Base-by-base conservation (phyloP, 2,329 filamentous ascomycete genomes). In the Ophiocordyceps camponoti-saundersi region DNA sequence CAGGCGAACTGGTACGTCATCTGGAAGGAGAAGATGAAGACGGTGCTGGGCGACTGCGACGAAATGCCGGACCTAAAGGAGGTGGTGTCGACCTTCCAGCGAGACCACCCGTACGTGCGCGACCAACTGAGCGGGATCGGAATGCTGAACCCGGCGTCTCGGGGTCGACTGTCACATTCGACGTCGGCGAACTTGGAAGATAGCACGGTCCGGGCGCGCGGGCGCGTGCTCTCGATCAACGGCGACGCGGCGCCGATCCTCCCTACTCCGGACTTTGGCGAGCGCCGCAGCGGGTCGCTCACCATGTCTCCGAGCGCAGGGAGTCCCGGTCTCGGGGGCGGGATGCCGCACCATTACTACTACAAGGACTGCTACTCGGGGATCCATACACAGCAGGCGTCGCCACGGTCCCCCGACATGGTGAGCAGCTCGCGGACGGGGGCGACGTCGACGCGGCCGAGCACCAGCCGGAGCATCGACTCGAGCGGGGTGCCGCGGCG, bases 1-100 rank as follows among this genome's bases (percentile, higher is more conserved):
- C 89, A 95, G 62, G 74, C 78, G 18, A 73, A 77, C 44, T 98
- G 90, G 90, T 89, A 82, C 59, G 72, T 73, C 48, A 79, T 86
- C 39, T 89, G 88, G 79, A 82, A 84, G 55, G 82, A 85, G 54
- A 95, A 93, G 67, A 75, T 95, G 51, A 79, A 77, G 53, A 73
- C 76, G 10, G 77, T 92, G 2, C 71, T 95, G 6, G 79, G 80
- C 32, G 77, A 83, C 46, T 70, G 71, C 44, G 53, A 57, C 20
- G 69, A 82, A 45, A 74, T 80, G 8, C 77, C 80, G 15, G 80
- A 85, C 46, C 61, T 88, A 18, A 65, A 77, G 41, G 80, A 90
- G 43, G 85, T 96, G 47, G 71, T 89, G 49, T 75, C 77, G 39
- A 77, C 81, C 12, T 96, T 94, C 71, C 74, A 80, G 46, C 76